Evolutionary conservation across 139 green algal species (phyloP), one percentile per base, ranked within the genome.

Genomic region (Zygnema circumcarinatum): DNA sequence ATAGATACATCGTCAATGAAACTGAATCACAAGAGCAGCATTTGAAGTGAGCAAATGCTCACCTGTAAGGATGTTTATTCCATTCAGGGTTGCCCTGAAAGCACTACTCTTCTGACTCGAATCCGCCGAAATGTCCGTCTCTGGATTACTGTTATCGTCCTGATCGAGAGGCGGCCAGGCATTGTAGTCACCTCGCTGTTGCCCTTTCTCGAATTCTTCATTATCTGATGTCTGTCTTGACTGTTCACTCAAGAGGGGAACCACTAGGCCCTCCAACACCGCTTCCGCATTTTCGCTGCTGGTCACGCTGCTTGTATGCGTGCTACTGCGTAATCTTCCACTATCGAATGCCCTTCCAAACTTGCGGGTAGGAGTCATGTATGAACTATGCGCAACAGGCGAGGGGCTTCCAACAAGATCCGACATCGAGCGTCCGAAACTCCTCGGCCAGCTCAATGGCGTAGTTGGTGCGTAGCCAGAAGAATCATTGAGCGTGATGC

Each of bases 1-100:
- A 78, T 78, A 11, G 7, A 42, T 29, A 25, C 35, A 25, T 78
- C 69, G 11, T 78, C 7, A 53, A 40, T 16, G 11, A 29, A 53
- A 53, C 16, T 78, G 35, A 78, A 41, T 41, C 11, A 29, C 69
- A 53, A 29, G 56, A 72, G 29, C 56, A 35, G 29, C 56, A 35
- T 29, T 29, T 72, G 56, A 29, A 35, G 56, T 29, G 29, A 72
- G 56, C 29, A 72, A 29, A 72, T n/a, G n/a, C 69, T 78, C 7
- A 78, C 69, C 69, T 36, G 69, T 42, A 78, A 78, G 69, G 16
- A 78, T 42, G 36, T 78, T 78, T 11, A 78, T 36, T 39, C 69
- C 69, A 78, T 78, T 78, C 7, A 78, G 36, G 11, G 16, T 36
- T 78, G 69, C 69, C 69, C 36, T 39, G 35, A 78, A 42, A 42